phyloP scores from a whole-genome alignment of 306 rosid genomes.

The Cyclanthera cordifolia region DNA sequence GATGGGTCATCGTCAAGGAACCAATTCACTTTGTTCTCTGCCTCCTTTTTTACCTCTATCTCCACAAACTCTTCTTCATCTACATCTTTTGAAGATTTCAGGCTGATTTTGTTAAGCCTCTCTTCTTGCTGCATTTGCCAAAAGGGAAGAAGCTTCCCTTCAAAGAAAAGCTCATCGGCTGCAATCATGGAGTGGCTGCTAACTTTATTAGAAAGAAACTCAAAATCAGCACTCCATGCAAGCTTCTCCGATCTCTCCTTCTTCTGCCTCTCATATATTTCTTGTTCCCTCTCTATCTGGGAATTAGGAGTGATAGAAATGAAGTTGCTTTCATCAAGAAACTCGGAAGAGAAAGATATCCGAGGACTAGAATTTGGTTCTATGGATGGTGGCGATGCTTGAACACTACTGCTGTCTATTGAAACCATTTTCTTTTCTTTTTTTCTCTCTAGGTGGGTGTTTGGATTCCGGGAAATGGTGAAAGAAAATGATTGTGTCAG shows the following conservation, averaged over 20 bases:
- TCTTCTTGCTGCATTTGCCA: conserved; percentile 81
- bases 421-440: conserved; percentile 1
- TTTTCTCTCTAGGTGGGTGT: not conserved
- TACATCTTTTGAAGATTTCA: conserved; percentile 30
- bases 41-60: conserved; percentile 22
- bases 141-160: conserved; percentile 89
- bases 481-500: conserved; percentile 22
- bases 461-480: conserved; percentile 14
- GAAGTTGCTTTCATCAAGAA: conserved; percentile 79
- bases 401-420: not conserved
- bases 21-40: conserved; percentile 65
- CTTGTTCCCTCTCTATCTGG: conserved; percentile 25
- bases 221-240: conserved; percentile 54
- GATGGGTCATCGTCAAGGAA: conserved; percentile 96
- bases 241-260: conserved; percentile 25
- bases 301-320: conserved; percentile 66
- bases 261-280: conserved; percentile 29
- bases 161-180: conserved; percentile 97
- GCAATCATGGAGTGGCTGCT: conserved; percentile 43
- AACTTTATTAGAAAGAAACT: conserved; percentile 63
- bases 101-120: conserved; percentile 59
- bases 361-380: conserved; percentile 56
- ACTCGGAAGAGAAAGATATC: conserved; percentile 88
- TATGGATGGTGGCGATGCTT: not conserved
- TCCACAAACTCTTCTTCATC: conserved; percentile 28